Evolutionary conservation across 106 monocot genomes (phyloP).

Genomic region (Chionographis japonica): DNA sequence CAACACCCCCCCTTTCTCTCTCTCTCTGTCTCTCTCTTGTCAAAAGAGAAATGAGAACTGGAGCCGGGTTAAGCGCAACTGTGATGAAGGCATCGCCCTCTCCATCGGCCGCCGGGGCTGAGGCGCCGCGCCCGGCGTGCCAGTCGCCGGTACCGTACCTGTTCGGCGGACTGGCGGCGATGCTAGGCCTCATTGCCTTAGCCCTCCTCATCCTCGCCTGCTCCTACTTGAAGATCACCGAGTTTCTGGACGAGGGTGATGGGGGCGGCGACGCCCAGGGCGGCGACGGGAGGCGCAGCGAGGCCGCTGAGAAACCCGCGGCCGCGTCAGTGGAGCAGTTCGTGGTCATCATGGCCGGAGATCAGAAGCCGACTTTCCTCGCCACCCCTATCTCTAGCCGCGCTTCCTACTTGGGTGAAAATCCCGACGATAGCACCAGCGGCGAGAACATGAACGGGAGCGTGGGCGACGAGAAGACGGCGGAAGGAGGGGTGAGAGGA

Average conservation of each 20-base stretch:
- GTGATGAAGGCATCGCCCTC: no score
- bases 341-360: slow-evolving; percentile 31
- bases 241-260: neutral
- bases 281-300: neutral
- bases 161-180: slow-evolving; percentile 32
- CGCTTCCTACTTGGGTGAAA: slow-evolving; percentile 4
- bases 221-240: slow-evolving; percentile 21
- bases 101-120: no score
- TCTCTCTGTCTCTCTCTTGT: no score
- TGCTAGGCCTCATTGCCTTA: slow-evolving; percentile 20
- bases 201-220: slow-evolving; percentile 21
- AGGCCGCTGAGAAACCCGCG: neutral
- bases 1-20: no score
- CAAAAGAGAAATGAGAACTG: no score
- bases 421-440: no score
- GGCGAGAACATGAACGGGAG: no score
- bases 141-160: slow-evolving; percentile 41
- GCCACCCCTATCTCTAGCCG: slow-evolving; percentile 18
- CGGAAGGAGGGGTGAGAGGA: no score
- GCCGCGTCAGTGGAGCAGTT: slow-evolving; percentile 8
- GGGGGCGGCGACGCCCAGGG: neutral
- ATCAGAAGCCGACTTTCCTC: slow-evolving; percentile 24
- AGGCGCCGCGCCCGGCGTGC: neutral
- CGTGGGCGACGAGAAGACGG: no score
- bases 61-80: no score